Evolutionary conservation across 1,139 yeast species (phyloP).

Genomic region (Candida sanyaensis): DNA sequence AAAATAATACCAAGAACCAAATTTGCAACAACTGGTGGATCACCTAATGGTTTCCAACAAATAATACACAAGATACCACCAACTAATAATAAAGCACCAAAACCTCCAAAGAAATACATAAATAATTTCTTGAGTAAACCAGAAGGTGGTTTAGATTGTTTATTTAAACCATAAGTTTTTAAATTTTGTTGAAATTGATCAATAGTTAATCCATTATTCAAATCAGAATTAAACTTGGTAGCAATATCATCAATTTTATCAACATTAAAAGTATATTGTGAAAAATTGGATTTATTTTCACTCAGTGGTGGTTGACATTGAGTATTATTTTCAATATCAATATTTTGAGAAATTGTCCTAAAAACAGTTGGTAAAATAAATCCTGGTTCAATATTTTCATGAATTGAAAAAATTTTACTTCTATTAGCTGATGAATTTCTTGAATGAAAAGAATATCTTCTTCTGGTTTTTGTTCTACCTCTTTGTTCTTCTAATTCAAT

Average conservation of each 20-base stretch:
- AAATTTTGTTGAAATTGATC: slow-evolving; percentile 15
- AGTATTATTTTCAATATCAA: slow-evolving; percentile 24
- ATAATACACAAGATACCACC: slow-evolving; percentile 50
- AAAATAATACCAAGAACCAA: slow-evolving; percentile 47
- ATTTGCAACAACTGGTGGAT: slow-evolving; percentile 51
- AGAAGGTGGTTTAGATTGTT: slow-evolving; percentile 39
- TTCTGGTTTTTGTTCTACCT: slow-evolving; percentile 10
- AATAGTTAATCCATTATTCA: slow-evolving; percentile 20
- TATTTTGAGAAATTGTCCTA: slow-evolving; percentile 38
- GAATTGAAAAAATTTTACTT: slow-evolving; percentile 8
- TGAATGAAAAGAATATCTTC: slow-evolving; percentile 14
- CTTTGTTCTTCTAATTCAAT: slow-evolving; percentile 10
- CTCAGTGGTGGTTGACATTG: neutral
- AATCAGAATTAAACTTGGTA: slow-evolving; percentile 22
- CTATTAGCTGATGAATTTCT: slow-evolving; percentile 5
- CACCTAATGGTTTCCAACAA: slow-evolving; percentile 53
- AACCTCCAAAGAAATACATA: slow-evolving; percentile 51
- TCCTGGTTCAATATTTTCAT: slow-evolving; percentile 23
- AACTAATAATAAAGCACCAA: slow-evolving; percentile 44
- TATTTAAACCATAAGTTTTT: slow-evolving; percentile 36
- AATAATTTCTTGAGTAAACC: slow-evolving; percentile 33
- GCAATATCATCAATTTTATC: slow-evolving; percentile 23
- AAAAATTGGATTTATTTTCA: slow-evolving; percentile 17
- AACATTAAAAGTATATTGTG: slow-evolving; percentile 27
- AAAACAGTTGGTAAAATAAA: slow-evolving; percentile 36